Evolutionary conservation across 2,329 filamentous ascomycete genomes (phyloP).

Genomic region (Penicillium sp.): DNA sequence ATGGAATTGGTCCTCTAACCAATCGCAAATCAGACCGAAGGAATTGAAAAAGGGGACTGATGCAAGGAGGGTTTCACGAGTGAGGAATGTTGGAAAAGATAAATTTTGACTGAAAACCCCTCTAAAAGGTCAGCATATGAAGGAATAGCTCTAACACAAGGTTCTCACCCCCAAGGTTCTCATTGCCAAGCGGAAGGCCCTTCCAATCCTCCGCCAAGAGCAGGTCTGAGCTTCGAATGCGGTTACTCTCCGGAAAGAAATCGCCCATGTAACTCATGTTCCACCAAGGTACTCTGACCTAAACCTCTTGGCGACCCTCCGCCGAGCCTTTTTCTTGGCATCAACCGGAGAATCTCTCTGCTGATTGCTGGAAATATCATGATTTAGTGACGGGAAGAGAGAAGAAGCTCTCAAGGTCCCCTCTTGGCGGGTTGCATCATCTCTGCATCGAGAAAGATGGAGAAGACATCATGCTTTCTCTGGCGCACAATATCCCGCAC

Average conservation of each 20-base stretch:
- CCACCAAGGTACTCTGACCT: constrained; percentile 22
- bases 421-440: constrained; percentile 3
- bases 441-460: neutral
- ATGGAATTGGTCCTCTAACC: neutral
- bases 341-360: neutral
- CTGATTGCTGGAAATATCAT: constrained; percentile 3
- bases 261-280: constrained; percentile 2
- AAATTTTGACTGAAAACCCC: neutral
- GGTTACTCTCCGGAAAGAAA: neutral
- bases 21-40: neutral
- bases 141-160: neutral
- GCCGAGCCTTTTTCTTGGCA: constrained; percentile 21
- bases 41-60: neutral
- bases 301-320: constrained; percentile 22
- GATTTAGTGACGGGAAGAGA: neutral
- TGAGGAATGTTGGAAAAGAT: neutral
- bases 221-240: neutral
- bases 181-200: constrained; percentile 21
- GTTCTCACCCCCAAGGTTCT: constrained; percentile 23
- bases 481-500: neutral
- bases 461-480: neutral
- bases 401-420: constrained; percentile 23
- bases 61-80: neutral
- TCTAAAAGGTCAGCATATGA: neutral
- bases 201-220: constrained; percentile 13